Evolutionary conservation across 2,329 filamentous ascomycete species (phyloP), one percentile per base, ranked within the genome.

Genomic region (Pseudopyricularia javanii): DNA sequence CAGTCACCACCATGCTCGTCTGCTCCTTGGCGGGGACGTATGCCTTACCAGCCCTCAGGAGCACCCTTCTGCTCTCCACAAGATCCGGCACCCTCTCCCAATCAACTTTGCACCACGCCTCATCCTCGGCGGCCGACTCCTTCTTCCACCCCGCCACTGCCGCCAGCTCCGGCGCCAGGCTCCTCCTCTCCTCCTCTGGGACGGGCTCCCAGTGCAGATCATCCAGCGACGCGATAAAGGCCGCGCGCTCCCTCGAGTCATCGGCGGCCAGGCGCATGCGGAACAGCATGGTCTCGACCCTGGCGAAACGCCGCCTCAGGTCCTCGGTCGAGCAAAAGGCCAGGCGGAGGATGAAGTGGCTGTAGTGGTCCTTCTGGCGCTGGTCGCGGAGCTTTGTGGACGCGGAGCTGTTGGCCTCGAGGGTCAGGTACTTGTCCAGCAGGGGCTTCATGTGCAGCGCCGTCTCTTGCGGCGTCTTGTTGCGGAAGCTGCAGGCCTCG

Each of bases 341-440:
- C 45, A 98, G 80, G 0, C 93, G 83, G 6, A 98, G 79, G 56
- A 97, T 98, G 66, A 96, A 98, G 68, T 98, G 93, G 53, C 88
- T 93, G 70, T 97, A 98, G 69, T 98, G 93, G 61, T 98, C 93
- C 65, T 93, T 94, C 67, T 91, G 87, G 28, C 91, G 79, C 70
- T 98, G 88, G 33, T 80, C 70, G 24, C 79, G 76, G 14, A 91
- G 70, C 61, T 73, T 78, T 58, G 66, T 70, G 45, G 67, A 76
- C 56, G 62, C 74, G 1, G 87, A 87, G 53, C 80, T 85, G 63
- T 90, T 91, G 45, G 85, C 78, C 56, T 84, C 82, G 17, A 96
- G 81, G 0, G 87, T 86, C 4, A 96, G 76, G 67, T 89, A 87
- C 70, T 96, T 96, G 55, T 91, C 82, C 50, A 97, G 79, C 47